phyloP scores from a whole-genome alignment of 768 basidiomycete species.

The Mycena galericulata region DNA sequence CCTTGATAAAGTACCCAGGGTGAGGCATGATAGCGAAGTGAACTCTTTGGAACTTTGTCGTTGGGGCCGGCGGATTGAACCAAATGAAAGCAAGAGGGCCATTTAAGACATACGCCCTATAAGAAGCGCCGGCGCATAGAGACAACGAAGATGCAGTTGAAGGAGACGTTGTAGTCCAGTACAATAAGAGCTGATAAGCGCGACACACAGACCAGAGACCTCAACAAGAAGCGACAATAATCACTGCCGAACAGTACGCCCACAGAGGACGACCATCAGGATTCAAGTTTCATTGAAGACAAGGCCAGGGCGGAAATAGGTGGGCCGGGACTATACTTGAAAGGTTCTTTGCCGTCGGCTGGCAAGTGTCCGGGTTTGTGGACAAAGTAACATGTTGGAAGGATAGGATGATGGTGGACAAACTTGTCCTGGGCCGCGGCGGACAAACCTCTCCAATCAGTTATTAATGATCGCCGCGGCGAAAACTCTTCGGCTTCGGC shows the following conservation, averaged over 20 bases:
- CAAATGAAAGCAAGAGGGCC: neutral
- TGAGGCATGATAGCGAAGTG: constrained; percentile 18
- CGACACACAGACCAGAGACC: neutral
- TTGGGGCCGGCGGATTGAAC: neutral
- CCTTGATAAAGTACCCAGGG: neutral
- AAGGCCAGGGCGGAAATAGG: constrained; percentile 16
- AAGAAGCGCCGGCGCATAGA: constrained; percentile 22
- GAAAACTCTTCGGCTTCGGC: no score
- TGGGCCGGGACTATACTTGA: neutral
- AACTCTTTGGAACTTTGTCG: neutral
- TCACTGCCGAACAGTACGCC: constrained; percentile 7
- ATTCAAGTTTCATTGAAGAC: constrained; percentile 8
- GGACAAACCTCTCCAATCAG: no score
- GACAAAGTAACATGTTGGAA: no score
- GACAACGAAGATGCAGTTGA: constrained; percentile 5
- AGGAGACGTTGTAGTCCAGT: constrained; percentile 23
- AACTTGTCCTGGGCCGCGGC: no score
- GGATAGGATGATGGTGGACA: no score
- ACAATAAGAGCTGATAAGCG: constrained; percentile 21
- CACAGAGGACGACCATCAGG: constrained; percentile 23
- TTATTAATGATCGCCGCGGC: no score
- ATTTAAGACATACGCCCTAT: constrained; percentile 20
- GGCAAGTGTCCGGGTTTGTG: no score
- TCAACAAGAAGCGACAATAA: constrained; percentile 16
- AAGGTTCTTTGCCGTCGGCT: neutral